Evolutionary conservation across 2,329 filamentous ascomycete species (phyloP), one percentile per base, ranked within the genome.

Genomic region (Colletotrichum orbiculare): DNA sequence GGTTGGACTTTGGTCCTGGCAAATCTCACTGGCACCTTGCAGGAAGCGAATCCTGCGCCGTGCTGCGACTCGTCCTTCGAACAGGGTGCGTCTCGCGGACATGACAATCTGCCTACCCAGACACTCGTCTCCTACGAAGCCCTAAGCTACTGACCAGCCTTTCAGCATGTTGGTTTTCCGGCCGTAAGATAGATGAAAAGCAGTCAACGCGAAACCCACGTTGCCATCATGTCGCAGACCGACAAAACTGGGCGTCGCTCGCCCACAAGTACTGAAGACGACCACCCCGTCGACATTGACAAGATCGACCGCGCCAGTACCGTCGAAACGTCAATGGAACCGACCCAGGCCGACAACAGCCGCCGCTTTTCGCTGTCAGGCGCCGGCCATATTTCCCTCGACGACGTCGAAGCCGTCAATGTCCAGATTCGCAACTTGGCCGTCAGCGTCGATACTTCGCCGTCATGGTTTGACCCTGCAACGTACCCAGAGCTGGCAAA

Each of bases 391-490:
- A 71, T 83, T 25, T 82, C 79, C 8, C 76, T 83, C 1, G 79
- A 80, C 67, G 85, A 85, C 74, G 86, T 89, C n/a, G 79, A 85
- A 33, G 78, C 84, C 1, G 85, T 88, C 7, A 75, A 83, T 45
- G 81, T 89, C 17, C 80, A 81, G 57, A 81, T 89, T 33, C 83
- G 85, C 45, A 76, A 82, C 68, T 78, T 89, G 4, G 78, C 80
- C 1, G 84, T 90, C 8, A 82, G 80, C 1, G 85, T 90, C 15
- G 83, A 90, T 64, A 84, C 86, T 2, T 83, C 86, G 1, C 86
- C 87, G 4, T 84, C 83, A 41, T 80, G 82, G 71, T 71, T 84
- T 11, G 81, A 83, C 10, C 82, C 82, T 0, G 72, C 77, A 1
- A 85, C 82, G 1, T 85, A 84, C 45, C 72, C 75, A 0, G 77